Evolutionary conservation across 441 rosid species (phyloP), one percentile per base, ranked within the genome.

Genomic region (Breynia disticha): DNA sequence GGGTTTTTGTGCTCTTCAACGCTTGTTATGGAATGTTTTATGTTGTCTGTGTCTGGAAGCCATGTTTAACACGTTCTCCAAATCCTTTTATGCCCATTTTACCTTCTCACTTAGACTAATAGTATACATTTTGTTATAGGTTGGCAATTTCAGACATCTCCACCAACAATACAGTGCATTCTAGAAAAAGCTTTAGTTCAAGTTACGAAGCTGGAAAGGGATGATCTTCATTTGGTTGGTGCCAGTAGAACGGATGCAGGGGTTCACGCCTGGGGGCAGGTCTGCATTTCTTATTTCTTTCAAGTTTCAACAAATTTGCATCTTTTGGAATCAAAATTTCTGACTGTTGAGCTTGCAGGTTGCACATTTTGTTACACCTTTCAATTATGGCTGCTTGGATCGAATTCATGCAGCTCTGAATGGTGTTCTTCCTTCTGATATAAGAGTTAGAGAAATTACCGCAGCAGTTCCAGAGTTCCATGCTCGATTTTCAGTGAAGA

Each of bases 191-290:
- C 93, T 54, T 78, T 87, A 61, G 61, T 60, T 68, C 79, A 63
- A 68, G 74, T 57, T 57, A 87, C 96, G 7, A 83, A 87, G 69
- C 77, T 90, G 17, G 63, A 63, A 65, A 67, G 98, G 55, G 72
- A 80, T 71, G 76, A 80, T 68, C 84, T 90, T 57, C 70, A 19
- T 51, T 65, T 90, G 16, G 96, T 85, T 53, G 97, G 93, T 43
- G 95, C 97, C 0, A 76, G 96, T 59, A 74, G 96, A 70, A 90
- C 97, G 3, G 97, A 87, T 72, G 70, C 83, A 42, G 97, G 96
- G 52, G 97, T 90, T 66, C 97, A 90, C 66, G 97, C 97, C 56
- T 77, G 81, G 90, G 97, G 97, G 55, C 97, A 90, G 95, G 95
- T 90, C 73, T 52, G 65, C 46, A 42, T 66, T 59, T 54, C 54